Percentiles rank a stretch among this genome's conserved stretches.
These are phyloP conservation scores for Xylariaceae sp. DNA, from an alignment of 2,329 filamentous ascomycete species.

Conservation along the genomic window DNA sequence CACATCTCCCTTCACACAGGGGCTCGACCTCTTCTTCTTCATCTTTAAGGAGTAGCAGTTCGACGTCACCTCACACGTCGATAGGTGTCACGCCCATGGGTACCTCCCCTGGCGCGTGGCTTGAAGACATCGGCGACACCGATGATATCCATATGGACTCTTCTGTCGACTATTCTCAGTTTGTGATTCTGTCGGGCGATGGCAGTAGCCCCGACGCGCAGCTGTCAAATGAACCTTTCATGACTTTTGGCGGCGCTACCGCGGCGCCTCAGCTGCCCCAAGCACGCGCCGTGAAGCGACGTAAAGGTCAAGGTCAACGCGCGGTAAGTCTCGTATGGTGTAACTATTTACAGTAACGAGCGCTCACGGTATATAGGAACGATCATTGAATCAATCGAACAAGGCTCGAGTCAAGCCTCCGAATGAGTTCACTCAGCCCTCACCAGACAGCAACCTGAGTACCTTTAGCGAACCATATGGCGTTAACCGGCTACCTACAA, in stretches of 20 bases:
- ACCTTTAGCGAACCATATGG: constrained; percentile 33
- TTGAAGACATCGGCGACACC: constrained; percentile 16
- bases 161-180: constrained; percentile 29
- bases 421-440: constrained; percentile 42
- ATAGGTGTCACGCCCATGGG: constrained; percentile 28
- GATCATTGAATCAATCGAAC: constrained; percentile 46
- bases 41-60: constrained; percentile 25
- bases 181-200: constrained; percentile 55
- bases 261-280: constrained; percentile 14
- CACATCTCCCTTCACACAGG: constrained; percentile 25
- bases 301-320: constrained; percentile 28
- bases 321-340: constrained; percentile 23
- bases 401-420: constrained; percentile 44
- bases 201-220: constrained; percentile 50
- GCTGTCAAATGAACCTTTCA: constrained; percentile 18
- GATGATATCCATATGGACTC: constrained; percentile 24
- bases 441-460: constrained; percentile 39
- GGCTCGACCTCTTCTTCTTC: constrained; percentile 32
- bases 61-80: constrained; percentile 28
- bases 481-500: constrained; percentile 17
- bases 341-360: not conserved
- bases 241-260: constrained; percentile 12
- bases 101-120: constrained; percentile 17
- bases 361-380: constrained; percentile 40
- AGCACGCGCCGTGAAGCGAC: constrained; percentile 26